Evolutionary conservation across 352 stramenopile genomes (phyloP), one percentile per base, ranked within the genome.

Genomic region (Thalassiosira hispida): DNA sequence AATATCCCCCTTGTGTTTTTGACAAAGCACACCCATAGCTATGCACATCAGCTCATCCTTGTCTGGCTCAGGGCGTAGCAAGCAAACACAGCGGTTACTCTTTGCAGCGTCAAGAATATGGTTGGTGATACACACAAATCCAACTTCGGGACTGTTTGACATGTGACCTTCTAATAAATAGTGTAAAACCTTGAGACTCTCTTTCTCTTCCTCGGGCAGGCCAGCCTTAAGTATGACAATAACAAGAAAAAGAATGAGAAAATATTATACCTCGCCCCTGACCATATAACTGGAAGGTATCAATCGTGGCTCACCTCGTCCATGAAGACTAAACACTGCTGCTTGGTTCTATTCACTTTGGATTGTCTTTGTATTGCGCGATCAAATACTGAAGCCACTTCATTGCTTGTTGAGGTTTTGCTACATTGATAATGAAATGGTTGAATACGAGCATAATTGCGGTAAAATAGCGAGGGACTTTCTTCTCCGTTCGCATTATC

Each of bases 131-230:
- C 74, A 81, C 27, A 88, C 77, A 69, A 90, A 89, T n/a, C 52
- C 69, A 61, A 86, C 71, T 47, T 81, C 47, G 9, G 83, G 70
- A 14, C 22, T 59, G 1, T 79, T 56, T 38, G 68, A 77, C 73
- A 87, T 84, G 65, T 89, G 83, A 2, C 78, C 69, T 70, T 90
- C 83, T 40, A 90, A 44, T 16, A 88, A 84, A 52, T 89, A 89
- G 65, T 89, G 82, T 27, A 88, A 25, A 0, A 89, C 81, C 40
- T 90, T 90, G 0, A 90, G 51, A 47, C 63, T 84, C 25, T 89
- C 83, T 61, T 73, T 77, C 20, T 85, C 67, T 71, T 87, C 83
- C 33, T 89, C 81, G 9, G 83, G 81, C 0, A 90, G 70, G 14
- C 83, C 83, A 62, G 83, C 83, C 22, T n/a, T n/a, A n/a, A n/a